Percentiles rank a stretch among this genome's conserved stretches.
Evolutionary conservation across 768 basidiomycete genomes (phyloP).

Genomic region (Russula olivacea): DNA sequence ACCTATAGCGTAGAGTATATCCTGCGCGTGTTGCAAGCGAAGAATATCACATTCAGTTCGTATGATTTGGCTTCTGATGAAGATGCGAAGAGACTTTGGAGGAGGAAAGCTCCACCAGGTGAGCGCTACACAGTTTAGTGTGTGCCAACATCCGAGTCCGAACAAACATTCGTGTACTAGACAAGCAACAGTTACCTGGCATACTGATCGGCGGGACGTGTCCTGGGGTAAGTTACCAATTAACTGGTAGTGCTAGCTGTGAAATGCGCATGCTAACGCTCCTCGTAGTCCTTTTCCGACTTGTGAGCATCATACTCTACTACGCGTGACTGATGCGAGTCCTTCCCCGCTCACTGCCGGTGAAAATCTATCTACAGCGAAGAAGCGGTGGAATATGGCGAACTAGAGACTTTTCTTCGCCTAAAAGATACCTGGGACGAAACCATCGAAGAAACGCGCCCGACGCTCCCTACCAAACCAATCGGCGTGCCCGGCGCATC

Average conservation of each 20-base stretch:
- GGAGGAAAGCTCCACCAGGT: constrained; percentile 71
- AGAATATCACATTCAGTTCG: constrained; percentile 75
- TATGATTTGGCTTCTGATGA: constrained; percentile 86
- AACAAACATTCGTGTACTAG: constrained; percentile 34
- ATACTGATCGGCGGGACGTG: constrained; percentile 73
- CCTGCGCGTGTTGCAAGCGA: constrained; percentile 74
- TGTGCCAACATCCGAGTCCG: not conserved
- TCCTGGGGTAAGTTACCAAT: constrained; percentile 50
- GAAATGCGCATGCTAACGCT: constrained; percentile 6
- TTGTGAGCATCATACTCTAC: constrained; percentile 47
- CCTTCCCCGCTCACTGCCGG: constrained; percentile 12
- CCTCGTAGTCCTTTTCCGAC: constrained; percentile 55
- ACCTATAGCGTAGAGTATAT: constrained; percentile 57
- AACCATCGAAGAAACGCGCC: constrained; percentile 53
- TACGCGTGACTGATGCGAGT: constrained; percentile 4
- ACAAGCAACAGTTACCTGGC: constrained; percentile 80
- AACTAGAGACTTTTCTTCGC: constrained; percentile 65
- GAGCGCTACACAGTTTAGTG: constrained; percentile 16
- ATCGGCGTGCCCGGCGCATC: constrained; percentile 79
- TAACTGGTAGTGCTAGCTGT: not conserved
- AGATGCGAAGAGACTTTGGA: constrained; percentile 74
- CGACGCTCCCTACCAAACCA: constrained; percentile 49
- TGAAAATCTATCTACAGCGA: constrained; percentile 43
- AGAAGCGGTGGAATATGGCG: constrained; percentile 75
- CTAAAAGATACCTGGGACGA: constrained; percentile 65